phyloP scores from a whole-genome alignment of 2,329 filamentous ascomycete species.

The Aspergillus phoenicis region DNA sequence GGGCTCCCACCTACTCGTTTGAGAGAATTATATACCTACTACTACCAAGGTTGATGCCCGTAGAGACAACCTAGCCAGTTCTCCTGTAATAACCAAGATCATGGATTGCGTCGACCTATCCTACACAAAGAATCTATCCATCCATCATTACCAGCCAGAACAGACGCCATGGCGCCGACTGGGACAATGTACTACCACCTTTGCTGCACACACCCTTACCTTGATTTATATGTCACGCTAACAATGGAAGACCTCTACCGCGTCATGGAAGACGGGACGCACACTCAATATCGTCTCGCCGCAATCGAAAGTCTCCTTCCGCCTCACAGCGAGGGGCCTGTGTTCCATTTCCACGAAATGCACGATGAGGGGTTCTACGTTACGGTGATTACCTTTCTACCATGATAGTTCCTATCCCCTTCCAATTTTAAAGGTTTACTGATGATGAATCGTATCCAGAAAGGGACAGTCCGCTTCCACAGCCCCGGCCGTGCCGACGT shows the following conservation, averaged over 20 bases:
- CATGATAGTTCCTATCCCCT: too few species aligned
- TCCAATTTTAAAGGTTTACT: neutral
- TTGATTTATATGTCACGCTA: neutral
- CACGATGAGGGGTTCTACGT: slow-evolving; percentile 62
- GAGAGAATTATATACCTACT: too few species aligned
- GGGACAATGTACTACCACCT: slow-evolving; percentile 3
- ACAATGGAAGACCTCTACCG: slow-evolving; percentile 14
- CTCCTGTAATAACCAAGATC: neutral
- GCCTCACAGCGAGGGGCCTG: slow-evolving; percentile 48
- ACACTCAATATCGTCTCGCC: slow-evolving; percentile 48
- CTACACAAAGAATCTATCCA: slow-evolving; percentile 4
- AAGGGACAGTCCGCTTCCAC: slow-evolving; percentile 57
- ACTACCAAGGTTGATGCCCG: too few species aligned
- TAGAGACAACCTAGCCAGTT: too few species aligned
- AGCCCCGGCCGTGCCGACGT: slow-evolving; percentile 47
- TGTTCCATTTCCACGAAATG: slow-evolving; percentile 60
- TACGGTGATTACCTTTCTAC: slow-evolving; percentile 22
- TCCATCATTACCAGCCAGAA: slow-evolving; percentile 8
- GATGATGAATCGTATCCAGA: slow-evolving; percentile 2
- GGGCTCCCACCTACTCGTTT: neutral
- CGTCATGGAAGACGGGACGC: slow-evolving; percentile 33
- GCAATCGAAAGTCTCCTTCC: slow-evolving; percentile 52
- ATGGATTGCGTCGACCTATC: slow-evolving; percentile 3
- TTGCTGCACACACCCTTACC: too few species aligned
- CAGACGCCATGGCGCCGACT: slow-evolving; percentile 5